These are phyloP conservation scores for Cylindrotheca closterium DNA, from an alignment of 108 stramenopile genomes.

Conservation along the genomic window DNA sequence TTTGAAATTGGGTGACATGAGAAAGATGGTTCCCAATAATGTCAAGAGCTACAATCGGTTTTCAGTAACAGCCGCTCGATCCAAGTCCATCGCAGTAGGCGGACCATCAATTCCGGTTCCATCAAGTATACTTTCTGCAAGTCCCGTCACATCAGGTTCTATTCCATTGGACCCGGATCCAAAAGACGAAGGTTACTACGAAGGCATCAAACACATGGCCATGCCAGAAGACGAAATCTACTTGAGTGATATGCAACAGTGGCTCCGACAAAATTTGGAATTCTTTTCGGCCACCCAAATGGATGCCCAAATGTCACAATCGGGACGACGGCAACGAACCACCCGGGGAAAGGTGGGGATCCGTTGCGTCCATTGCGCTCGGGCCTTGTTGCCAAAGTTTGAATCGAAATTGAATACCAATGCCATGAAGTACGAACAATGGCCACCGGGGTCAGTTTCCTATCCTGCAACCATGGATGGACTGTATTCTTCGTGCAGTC, in stretches of 20 bases:
- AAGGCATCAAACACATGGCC: slow-evolving; percentile 38
- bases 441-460: slow-evolving; percentile 46
- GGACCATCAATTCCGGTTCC: neutral
- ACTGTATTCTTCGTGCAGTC: slow-evolving; percentile 35
- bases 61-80: neutral
- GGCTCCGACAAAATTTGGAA: slow-evolving; percentile 44
- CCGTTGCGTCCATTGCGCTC: slow-evolving; percentile 63
- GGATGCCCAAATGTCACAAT: slow-evolving; percentile 10
- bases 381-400: slow-evolving; percentile 4
- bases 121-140: neutral
- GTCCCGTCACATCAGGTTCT: neutral
- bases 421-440: neutral
- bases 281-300: slow-evolving; percentile 42
- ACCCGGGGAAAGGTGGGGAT: slow-evolving; percentile 52
- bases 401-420: neutral
- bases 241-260: slow-evolving; percentile 36
- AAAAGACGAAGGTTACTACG: slow-evolving; percentile 54
- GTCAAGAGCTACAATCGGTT: slow-evolving; percentile 1
- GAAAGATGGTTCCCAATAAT: neutral
- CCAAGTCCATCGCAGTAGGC: neutral
- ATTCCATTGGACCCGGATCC: slow-evolving; percentile 10
- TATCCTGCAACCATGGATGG: slow-evolving; percentile 40
- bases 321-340: slow-evolving; percentile 31
- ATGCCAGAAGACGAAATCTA: slow-evolving; percentile 35
- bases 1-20: slow-evolving; percentile 28